These are phyloP conservation scores for Dryas octopetala DNA, from an alignment of 306 rosid genomes.

Conservation along the genomic window DNA sequence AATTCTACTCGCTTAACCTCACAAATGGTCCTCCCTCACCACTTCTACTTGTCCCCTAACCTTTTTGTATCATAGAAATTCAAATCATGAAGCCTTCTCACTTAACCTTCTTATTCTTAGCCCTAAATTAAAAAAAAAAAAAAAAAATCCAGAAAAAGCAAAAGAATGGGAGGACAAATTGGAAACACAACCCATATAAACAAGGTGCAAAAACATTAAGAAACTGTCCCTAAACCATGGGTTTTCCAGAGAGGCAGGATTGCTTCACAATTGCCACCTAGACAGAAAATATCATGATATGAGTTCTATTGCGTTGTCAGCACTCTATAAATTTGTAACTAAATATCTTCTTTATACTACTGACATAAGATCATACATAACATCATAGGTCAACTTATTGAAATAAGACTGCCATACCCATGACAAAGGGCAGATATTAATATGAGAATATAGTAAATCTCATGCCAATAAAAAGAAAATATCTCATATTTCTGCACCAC, in stretches of 20 bases:
- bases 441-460: background rate
- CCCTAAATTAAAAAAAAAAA: background rate
- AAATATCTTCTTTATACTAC: background rate
- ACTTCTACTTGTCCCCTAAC: background rate
- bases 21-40: background rate
- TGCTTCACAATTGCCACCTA: background rate
- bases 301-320: background rate
- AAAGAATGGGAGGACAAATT: background rate
- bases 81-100: slow-evolving; percentile 2
- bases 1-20: background rate
- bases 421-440: background rate
- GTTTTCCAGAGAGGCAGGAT: background rate
- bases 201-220: background rate
- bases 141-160: background rate
- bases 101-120: background rate
- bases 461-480: background rate
- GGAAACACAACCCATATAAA: background rate
- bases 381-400: background rate
- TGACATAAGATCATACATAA: background rate
- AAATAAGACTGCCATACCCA: background rate
- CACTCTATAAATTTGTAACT: background rate
- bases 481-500: background rate
- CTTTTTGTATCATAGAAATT: background rate
- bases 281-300: background rate
- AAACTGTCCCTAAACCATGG: background rate